Evolutionary conservation across 1,139 yeast genomes (phyloP), one percentile per base, ranked within the genome.

Genomic region (Candida glucosophila): DNA sequence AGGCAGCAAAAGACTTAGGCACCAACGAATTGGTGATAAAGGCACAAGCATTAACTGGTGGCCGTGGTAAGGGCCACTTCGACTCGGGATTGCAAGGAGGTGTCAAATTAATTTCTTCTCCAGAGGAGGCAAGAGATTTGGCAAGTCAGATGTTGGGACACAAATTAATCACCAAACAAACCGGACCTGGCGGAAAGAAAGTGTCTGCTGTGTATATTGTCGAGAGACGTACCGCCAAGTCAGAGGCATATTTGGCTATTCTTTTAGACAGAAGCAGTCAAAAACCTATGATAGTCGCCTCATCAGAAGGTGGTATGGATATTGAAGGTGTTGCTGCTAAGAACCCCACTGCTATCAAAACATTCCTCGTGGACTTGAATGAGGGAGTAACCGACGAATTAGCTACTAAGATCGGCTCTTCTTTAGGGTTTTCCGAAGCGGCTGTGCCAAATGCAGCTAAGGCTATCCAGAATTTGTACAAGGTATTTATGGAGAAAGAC

Each of bases 221-320:
- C 36, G 95, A 88, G 66, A 81, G 96, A 58, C 88, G 86, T 55
- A 82, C 82, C 49, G 95, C 92, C 34, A 69, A 77, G 46, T 83
- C 93, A 43, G 99, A 90, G 66, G 95, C 96, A 35, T 90, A 90
- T 63, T 62, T 92, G 41, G 94, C 97, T 39, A 85, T 92, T 44
- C 72, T 92, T 44, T 74, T 88, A 81, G 98, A 90, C 71, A 82
- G 99, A 66, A 73, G 77, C 41, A 70, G 79, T 39, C 95, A 88
- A 63, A 68, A 75, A 43, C 95, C 97, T 36, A 70, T 90, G 64
- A 83, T 90, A 52, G 95, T 90, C 41, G 96, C 95, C 25, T 85
- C 96, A 19, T 68, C 94, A 41, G 93, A 90, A 67, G 99, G 99
- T 67, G 99, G 99, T 69, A 88, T 92, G 95, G 96, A 90, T 63